Percentiles rank a stretch among this genome's conserved stretches.
Conservation (phyloP, 208 protist genomes). For the Vickermania ingenoplastis region DNA sequence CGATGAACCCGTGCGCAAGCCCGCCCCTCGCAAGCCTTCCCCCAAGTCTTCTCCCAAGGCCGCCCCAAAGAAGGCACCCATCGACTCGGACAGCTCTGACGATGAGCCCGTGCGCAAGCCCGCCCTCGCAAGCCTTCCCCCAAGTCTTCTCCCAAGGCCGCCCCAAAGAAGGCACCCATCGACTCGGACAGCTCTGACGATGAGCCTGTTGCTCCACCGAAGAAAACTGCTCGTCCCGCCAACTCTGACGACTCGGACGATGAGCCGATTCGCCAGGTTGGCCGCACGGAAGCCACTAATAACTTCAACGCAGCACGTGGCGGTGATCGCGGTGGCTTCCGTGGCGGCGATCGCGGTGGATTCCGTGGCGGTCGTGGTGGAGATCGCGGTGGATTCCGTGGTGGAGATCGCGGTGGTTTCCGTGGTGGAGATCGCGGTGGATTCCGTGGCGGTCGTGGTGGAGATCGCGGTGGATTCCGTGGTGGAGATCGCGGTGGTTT, state of each 20-base stretch:
- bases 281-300: conserved; percentile 20
- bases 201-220: conserved; percentile 43
- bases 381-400: conserved; percentile 24
- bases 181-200: conserved; percentile 34
- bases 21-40: conserved; percentile 17
- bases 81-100: conserved; percentile 16
- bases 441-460: conserved; percentile 15
- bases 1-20: conserved; percentile 55
- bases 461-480: conserved; percentile 27
- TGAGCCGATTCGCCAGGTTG: conserved; percentile 28
- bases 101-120: conserved; percentile 48
- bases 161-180: conserved; percentile 15
- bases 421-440: conserved; percentile 27
- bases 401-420: conserved; percentile 22
- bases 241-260: conserved; percentile 14
- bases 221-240: conserved; percentile 3
- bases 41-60: conserved; percentile 24
- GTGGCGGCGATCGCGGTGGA: conserved; percentile 5
- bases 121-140: conserved; percentile 20
- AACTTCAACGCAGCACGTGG: not conserved
- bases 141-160: conserved; percentile 14
- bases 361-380: conserved; percentile 27
- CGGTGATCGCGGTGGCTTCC: too few species aligned
- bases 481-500: conserved; percentile 27
- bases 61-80: conserved; percentile 15